Evolutionary conservation across 1,284 basidiomycete genomes (phyloP), one percentile per base, ranked within the genome.

Genomic region (Laetiporus sulphureus): DNA sequence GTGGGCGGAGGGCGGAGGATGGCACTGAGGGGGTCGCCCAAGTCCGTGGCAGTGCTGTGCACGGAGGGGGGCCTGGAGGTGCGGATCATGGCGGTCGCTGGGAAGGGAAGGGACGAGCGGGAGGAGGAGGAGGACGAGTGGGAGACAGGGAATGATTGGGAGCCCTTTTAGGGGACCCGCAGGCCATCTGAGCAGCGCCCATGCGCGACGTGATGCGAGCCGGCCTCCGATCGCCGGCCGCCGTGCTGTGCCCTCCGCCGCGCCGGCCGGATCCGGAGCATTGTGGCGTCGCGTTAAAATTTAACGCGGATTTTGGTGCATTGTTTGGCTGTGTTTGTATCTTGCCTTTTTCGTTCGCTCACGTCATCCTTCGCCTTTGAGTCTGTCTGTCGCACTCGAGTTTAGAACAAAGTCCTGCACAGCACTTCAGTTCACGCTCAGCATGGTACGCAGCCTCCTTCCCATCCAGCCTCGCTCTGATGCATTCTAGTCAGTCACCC

Each of bases 401-500:
- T n/a, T n/a, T n/a, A n/a, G n/a, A n/a, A n/a, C n/a, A n/a, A n/a
- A n/a, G n/a, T n/a, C n/a, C n/a, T n/a, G n/a, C n/a, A n/a, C n/a
- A n/a, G n/a, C n/a, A n/a, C n/a, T n/a, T n/a, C 23, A 27, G 16
- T 7, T 15, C 22, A 24, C 36, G 15, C 24, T 10, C 27, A 18
- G 12, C 13, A 40, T 32, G 38, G 29, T 30, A n/a, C n/a, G 27
- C 38, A 8, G 6, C 12, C 29, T 6, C 18, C 24, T 20, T 12
- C 18, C n/a, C 13, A 5, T 20, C n/a, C 22, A 25, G 6, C 19
- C 24, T 41, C 25, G 38, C 30, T 25, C 50, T 52, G 37, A 48
- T 48, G 31, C 41, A 33, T 40, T 29, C 41, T 52, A 92, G 94
- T 96, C 94, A 47, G 92, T 97, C 38, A 97, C 94, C 4, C 74